Evolutionary conservation across 345 rosid genomes (phyloP).

Genomic region (Raphanus sativus): DNA sequence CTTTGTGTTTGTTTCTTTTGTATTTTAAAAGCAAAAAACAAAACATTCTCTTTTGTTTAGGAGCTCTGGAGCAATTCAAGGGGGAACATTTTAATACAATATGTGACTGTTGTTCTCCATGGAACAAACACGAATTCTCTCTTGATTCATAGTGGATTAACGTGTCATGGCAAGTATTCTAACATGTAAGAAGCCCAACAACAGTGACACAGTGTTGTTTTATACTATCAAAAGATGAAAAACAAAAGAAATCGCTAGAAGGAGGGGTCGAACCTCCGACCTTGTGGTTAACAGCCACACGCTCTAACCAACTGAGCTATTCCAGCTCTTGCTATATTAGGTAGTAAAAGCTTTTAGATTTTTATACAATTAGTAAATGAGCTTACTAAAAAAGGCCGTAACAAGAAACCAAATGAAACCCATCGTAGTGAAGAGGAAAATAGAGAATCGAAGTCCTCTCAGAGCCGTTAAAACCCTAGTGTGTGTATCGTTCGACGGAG

Average conservation of each 20-base stretch:
- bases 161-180: not conserved
- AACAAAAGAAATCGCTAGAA: slow-evolving; percentile 18
- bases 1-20: not conserved
- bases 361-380: not conserved
- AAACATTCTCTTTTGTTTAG: not conserved
- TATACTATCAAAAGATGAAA: not conserved
- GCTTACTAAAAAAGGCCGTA: not conserved
- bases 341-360: too few species aligned
- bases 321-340: slow-evolving; percentile 41
- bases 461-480: slow-evolving; percentile 40
- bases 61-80: not conserved
- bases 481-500: not conserved
- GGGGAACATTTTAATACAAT: not conserved
- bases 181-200: not conserved
- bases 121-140: not conserved
- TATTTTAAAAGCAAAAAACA: not conserved
- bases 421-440: slow-evolving; percentile 41
- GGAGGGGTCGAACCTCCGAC: slow-evolving; percentile 84
- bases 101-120: not conserved
- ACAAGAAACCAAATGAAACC: slow-evolving; percentile 67
- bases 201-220: not conserved
- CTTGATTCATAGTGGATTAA: not conserved
- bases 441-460: slow-evolving; percentile 46
- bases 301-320: slow-evolving; percentile 90
- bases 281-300: slow-evolving; percentile 92